Percentiles rank a stretch among this genome's conserved stretches.
Conservation (phyloP, 352 stramenopile species). For the Globisporangium abappressorium region DNA sequence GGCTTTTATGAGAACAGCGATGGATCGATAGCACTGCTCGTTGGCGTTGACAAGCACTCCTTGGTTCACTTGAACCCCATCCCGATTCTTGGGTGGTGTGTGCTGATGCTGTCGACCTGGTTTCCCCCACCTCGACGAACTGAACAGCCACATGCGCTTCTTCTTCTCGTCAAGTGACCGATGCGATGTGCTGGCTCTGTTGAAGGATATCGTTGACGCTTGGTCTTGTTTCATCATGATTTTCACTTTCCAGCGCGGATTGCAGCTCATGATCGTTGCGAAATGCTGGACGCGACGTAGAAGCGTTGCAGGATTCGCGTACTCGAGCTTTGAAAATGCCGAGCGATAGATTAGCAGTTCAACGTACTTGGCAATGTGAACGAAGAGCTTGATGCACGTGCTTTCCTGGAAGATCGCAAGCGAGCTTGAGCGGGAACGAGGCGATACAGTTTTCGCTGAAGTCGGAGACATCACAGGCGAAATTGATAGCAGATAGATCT, state of each 20-base stretch:
- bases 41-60: constrained; percentile 25
- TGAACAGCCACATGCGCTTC: constrained; percentile 25
- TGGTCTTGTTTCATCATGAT: constrained; percentile 13
- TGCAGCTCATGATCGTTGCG: constrained; percentile 21
- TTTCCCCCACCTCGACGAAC: constrained; percentile 16
- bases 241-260: constrained; percentile 20
- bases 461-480: neutral
- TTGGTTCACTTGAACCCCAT: neutral
- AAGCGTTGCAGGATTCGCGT: constrained; percentile 16
- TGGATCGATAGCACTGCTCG: constrained; percentile 17
- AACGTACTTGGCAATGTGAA: constrained; percentile 24
- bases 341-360: constrained; percentile 26
- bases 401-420: constrained; percentile 11
- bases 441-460: neutral
- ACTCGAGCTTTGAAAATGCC: constrained; percentile 21
- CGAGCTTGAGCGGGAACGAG: neutral
- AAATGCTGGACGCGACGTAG: constrained; percentile 25
- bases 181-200: neutral
- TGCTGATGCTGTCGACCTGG: neutral
- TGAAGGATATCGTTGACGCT: neutral
- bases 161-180: constrained; percentile 6
- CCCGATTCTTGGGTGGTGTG: neutral
- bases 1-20: constrained; percentile 5
- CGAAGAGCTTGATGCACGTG: constrained; percentile 16
- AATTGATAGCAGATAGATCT: constrained; percentile 9